Conservation (phyloP, 371 early-diverging fungal species). For the Apophysomyces trapeziformis region DNA sequence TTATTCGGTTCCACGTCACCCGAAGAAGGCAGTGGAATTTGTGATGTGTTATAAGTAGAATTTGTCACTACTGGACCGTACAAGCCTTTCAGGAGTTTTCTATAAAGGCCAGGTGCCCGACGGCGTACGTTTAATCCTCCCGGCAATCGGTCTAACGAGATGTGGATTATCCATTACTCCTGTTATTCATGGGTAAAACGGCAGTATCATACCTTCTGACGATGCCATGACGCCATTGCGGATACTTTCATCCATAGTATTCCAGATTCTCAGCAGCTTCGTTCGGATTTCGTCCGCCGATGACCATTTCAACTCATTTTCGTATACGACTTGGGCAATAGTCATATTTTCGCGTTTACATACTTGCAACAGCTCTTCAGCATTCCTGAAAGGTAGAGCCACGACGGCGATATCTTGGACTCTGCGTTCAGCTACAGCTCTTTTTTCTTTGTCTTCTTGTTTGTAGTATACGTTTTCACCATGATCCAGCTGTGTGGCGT, state of each 20-base stretch:
- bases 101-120: constrained; percentile 88
- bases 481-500: constrained; percentile 79
- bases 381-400: constrained; percentile 86
- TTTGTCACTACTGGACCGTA: constrained; percentile 51
- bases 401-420: constrained; percentile 79
- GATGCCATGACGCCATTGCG: constrained; percentile 69
- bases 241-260: constrained; percentile 93
- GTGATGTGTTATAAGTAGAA: constrained; percentile 31
- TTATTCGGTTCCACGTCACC: constrained; percentile 13
- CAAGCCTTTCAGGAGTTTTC: constrained; percentile 82
- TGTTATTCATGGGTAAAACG: background rate
- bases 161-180: background rate
- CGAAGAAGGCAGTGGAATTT: constrained; percentile 19
- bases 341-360: constrained; percentile 85
- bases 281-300: constrained; percentile 77
- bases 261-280: constrained; percentile 83
- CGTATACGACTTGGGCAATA: constrained; percentile 95
- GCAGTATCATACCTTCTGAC: constrained; percentile 28
- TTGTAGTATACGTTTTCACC: constrained; percentile 90
- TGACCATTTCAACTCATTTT: constrained; percentile 93
- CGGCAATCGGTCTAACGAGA: constrained; percentile 63
- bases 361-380: constrained; percentile 76
- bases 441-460: constrained; percentile 34
- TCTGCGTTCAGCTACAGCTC: constrained; percentile 43
- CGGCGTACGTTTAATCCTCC: constrained; percentile 84